A percentile compares a stretch with the other conserved stretches of the same genome.
Evolutionary conservation across 441 rosid species (phyloP).

Genomic region (Theobroma grandiflorum): DNA sequence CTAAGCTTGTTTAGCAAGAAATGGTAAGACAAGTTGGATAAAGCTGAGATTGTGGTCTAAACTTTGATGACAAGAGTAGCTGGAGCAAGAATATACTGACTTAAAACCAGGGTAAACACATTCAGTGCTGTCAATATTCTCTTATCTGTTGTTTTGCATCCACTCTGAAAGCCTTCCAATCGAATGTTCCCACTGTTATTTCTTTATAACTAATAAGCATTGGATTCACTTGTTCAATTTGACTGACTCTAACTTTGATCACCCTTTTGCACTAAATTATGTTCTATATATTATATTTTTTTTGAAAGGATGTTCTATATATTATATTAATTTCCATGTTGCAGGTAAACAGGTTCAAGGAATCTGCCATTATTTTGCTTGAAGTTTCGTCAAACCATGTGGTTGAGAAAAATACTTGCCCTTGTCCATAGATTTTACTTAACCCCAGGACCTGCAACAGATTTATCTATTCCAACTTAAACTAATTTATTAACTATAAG

Average conservation of each 20-base stretch:
- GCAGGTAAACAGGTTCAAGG: neutral
- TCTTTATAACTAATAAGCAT: slow-evolving; percentile 9
- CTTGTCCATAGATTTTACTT: slow-evolving; percentile 2
- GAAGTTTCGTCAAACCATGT: neutral
- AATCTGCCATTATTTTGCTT: neutral
- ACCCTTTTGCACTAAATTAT: too few species aligned
- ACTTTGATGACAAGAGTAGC: neutral
- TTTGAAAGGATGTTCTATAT: too few species aligned
- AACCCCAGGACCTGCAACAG: neutral
- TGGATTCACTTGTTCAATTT: neutral
- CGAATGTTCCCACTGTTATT: neutral
- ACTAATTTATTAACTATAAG: neutral
- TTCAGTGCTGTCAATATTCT: neutral
- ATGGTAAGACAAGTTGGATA: slow-evolving; percentile 17
- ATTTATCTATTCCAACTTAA: neutral
- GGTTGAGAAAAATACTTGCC: neutral
- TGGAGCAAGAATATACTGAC: neutral
- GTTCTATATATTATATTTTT: too few species aligned
- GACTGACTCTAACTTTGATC: too few species aligned
- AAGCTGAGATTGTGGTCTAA: neutral
- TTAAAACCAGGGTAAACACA: neutral
- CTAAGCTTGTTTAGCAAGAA: slow-evolving; percentile 2
- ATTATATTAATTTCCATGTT: neutral
- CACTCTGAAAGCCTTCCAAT: neutral
- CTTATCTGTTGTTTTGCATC: neutral